Percentiles rank a stretch among this genome's conserved stretches.
These are phyloP conservation scores for Claviceps digitariae DNA, from an alignment of 2,329 filamentous ascomycete genomes.

Conservation along the genomic window DNA sequence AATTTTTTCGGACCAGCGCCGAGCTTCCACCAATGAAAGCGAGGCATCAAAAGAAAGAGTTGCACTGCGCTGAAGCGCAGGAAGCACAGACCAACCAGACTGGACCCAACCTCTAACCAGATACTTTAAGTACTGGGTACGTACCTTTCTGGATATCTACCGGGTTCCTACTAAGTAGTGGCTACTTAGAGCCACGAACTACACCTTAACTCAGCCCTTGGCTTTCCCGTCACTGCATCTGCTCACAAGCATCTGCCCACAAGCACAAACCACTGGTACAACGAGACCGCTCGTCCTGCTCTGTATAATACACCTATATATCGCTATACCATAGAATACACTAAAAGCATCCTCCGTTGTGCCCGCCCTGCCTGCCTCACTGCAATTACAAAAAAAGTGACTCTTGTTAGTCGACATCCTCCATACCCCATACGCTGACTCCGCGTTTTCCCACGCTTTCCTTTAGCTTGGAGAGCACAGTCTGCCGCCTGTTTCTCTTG, in stretches of 20 bases:
- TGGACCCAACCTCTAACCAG: no score
- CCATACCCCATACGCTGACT: conserved; percentile 35
- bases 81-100: no score
- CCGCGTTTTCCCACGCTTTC: conserved; percentile 35
- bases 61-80: no score
- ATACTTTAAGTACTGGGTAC: no score
- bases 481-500: conserved; percentile 38
- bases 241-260: no score
- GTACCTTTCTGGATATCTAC: no score
- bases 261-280: background rate
- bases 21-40: background rate
- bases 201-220: no score
- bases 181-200: no score
- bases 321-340: conserved; percentile 13
- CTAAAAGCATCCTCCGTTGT: background rate
- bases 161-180: no score
- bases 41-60: background rate
- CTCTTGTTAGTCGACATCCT: conserved; percentile 28
- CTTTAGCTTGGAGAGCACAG: conserved; percentile 38
- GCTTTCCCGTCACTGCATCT: background rate
- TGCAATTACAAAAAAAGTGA: background rate
- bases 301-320: conserved; percentile 3
- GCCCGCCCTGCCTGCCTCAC: background rate
- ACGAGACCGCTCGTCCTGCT: background rate
- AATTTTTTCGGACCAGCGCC: background rate